These are phyloP conservation scores for Pterocarpus macrocarpus DNA, from an alignment of 306 rosid genomes.

Conservation along the genomic window DNA sequence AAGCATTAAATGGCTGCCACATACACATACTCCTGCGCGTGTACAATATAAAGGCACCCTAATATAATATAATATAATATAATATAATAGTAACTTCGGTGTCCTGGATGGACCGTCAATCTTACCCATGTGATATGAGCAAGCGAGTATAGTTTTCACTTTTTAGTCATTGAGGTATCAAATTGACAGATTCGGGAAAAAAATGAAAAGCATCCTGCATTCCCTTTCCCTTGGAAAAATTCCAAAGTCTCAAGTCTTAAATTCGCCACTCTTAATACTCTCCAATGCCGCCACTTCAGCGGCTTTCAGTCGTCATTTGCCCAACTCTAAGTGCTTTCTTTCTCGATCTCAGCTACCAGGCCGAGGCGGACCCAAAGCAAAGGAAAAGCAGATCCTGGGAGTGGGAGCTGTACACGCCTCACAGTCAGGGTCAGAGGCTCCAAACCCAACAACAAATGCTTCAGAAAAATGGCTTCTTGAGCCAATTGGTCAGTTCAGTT, in stretches of 20 bases:
- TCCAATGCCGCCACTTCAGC: conserved; percentile 51
- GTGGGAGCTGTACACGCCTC: conserved; percentile 46
- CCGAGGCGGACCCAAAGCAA: conserved; percentile 42
- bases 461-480: conserved; percentile 83
- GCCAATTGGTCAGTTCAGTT: conserved; percentile 73
- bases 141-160: background rate
- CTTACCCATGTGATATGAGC: background rate
- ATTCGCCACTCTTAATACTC: conserved; percentile 44
- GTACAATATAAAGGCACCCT: background rate
- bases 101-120: conserved; percentile 1
- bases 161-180: background rate
- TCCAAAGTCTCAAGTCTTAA: conserved; percentile 48
- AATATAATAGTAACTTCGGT: background rate
- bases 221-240: conserved; percentile 55
- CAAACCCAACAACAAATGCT: conserved; percentile 42
- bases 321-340: conserved; percentile 56
- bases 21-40: conserved; percentile 20
- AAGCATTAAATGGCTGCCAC: conserved; percentile 70
- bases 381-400: conserved; percentile 33
- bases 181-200: background rate
- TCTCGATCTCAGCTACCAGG: conserved; percentile 26
- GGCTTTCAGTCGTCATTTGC: conserved; percentile 40
- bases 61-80: too few relatives aligned
- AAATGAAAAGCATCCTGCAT: conserved; percentile 65
- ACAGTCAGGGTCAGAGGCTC: conserved; percentile 58